These are phyloP conservation scores for Fagus sylvatica DNA, from an alignment of 306 rosid genomes.

Conservation along the genomic window DNA sequence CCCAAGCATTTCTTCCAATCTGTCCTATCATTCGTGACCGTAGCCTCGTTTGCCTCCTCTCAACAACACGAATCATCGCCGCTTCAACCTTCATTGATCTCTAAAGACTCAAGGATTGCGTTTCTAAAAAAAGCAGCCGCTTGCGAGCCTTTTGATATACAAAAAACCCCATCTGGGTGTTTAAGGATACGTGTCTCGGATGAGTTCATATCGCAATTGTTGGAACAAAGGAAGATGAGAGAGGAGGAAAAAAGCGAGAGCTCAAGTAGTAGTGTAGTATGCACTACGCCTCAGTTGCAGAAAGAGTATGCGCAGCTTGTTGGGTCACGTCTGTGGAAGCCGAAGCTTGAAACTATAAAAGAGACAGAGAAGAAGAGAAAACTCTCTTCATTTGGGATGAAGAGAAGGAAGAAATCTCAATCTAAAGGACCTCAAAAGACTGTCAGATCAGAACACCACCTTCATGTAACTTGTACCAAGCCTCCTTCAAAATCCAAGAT, in stretches of 20 bases:
- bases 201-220: slow-evolving; percentile 40
- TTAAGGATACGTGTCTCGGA: slow-evolving; percentile 42
- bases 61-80: neutral
- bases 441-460: neutral
- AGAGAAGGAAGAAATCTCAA: slow-evolving; percentile 22
- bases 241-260: neutral
- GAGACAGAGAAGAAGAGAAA: slow-evolving; percentile 30
- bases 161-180: slow-evolving; percentile 34
- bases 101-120: neutral
- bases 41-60: slow-evolving; percentile 35
- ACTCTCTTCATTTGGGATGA: slow-evolving; percentile 35
- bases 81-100: neutral
- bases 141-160: slow-evolving; percentile 36
- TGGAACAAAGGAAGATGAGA: slow-evolving; percentile 20
- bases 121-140: slow-evolving; percentile 31
- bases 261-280: slow-evolving; percentile 9
- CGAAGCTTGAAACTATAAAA: slow-evolving; percentile 37
- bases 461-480: neutral
- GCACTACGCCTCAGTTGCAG: slow-evolving; percentile 39
- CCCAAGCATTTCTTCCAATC: slow-evolving; percentile 41
- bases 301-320: slow-evolving; percentile 42
- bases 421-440: slow-evolving; percentile 5
- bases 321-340: slow-evolving; percentile 37
- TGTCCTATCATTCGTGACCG: slow-evolving; percentile 41
- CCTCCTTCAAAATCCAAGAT: slow-evolving; percentile 5